Conservation (phyloP, 1,284 basidiomycete genomes). For the Rhodotorula sp. region DNA sequence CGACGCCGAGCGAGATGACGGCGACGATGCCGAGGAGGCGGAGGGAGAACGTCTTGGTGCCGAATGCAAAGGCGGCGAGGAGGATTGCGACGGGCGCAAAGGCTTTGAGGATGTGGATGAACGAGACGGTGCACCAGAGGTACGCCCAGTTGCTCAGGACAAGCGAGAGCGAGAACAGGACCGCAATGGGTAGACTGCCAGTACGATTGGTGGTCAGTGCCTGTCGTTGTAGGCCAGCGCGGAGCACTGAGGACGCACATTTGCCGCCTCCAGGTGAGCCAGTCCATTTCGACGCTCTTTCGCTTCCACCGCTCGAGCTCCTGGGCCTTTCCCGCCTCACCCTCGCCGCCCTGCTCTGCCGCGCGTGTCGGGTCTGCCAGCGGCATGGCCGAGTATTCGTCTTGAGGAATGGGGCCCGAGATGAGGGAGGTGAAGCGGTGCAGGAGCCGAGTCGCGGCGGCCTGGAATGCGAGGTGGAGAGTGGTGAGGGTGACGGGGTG, state of each 20-base stretch:
- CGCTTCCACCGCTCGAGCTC: conserved; percentile 16
- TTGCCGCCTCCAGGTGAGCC: conserved; percentile 13
- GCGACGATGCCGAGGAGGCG: conserved; percentile 35
- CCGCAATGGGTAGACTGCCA: conserved; percentile 36
- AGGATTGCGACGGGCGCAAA: conserved; percentile 42
- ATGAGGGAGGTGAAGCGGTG: conserved; percentile 39
- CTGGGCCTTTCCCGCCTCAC: neutral
- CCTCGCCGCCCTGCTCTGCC: conserved; percentile 1
- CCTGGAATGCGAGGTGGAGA: conserved; percentile 34
- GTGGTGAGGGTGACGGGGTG: conserved; percentile 41
- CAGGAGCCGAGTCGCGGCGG: conserved; percentile 31
- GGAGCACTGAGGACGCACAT: conserved; percentile 17
- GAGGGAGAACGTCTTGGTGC: conserved; percentile 29
- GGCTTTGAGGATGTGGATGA: conserved; percentile 41
- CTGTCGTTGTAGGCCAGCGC: neutral
- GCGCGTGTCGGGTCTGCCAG: neutral
- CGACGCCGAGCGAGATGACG: conserved; percentile 40
- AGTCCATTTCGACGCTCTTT: conserved; percentile 29
- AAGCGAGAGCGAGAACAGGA: conserved; percentile 40
- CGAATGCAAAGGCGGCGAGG: conserved; percentile 39
- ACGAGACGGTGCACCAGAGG: conserved; percentile 28
- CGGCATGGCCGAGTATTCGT: conserved; percentile 21
- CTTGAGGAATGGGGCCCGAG: conserved; percentile 16
- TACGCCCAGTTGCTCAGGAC: conserved; percentile 39
- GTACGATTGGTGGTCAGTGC: neutral